Evolutionary conservation across 768 basidiomycete genomes (phyloP), one percentile per base, ranked within the genome.

Genomic region (Mycena venus): DNA sequence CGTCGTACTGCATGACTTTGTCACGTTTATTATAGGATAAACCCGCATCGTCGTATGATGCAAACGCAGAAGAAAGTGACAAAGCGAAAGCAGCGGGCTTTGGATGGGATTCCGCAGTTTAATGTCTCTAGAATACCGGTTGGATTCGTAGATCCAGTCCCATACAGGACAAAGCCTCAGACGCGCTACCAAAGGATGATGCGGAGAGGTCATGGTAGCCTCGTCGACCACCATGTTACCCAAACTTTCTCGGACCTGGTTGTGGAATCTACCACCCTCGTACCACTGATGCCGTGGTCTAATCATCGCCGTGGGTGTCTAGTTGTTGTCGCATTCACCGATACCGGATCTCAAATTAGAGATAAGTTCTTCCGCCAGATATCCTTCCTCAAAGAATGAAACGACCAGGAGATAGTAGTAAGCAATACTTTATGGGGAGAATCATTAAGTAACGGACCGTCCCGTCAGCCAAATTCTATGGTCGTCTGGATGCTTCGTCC

Each of bases 131-230:
- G 38, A 23, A 4, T 1, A 21, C 73, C 73, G 4, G 73, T 65
- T 6, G 73, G 68, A 19, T 74, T 64, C n/a, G 6, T n/a, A 19
- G 55, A 65, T 12, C 51, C 68, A 21, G 32, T 73, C 67, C 49
- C 78, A 25, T 77, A 49, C 29, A 10, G 29, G 87, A 85, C 86
- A 84, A 23, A 80, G 74, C 19, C 91, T 85, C 76, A 86, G 89
- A 70, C 91, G 87, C 90, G 84, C 31, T 65, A 77, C 64, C 72
- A 53, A 53, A n/a, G 38, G 47, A 23, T 29, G 56, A 68, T 78
- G 75, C 55, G 49, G 9, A 25, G 59, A 38, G n/a, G n/a, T n/a
- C 72, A 27, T 3, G 34, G 34, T 17, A 59, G 23, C 23, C 29
- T 66, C 11, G 61, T 74, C 19, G 55, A 38, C 10, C 53, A 69